These are phyloP conservation scores for Haematococcus lacustris DNA, from an alignment of 139 green algal species.

Conservation along the genomic window DNA sequence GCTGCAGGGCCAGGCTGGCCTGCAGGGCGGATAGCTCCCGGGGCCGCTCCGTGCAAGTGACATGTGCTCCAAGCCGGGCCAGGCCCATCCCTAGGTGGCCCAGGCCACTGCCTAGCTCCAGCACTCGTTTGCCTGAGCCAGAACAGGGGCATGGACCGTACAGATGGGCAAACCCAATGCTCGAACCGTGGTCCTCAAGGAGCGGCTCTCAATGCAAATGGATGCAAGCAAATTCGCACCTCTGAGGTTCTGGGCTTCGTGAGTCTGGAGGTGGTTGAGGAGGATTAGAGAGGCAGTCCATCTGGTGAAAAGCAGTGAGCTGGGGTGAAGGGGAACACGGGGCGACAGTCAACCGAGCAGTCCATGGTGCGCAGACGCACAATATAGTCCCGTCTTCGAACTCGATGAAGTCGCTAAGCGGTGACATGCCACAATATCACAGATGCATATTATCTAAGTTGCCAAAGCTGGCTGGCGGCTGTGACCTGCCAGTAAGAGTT, in stretches of 20 bases:
- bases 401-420: conserved; percentile 11
- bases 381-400: conserved; percentile 9
- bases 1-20: neutral
- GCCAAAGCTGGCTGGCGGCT: too few species aligned
- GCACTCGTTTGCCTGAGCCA: conserved; percentile 3
- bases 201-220: neutral
- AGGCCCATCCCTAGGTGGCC: conserved; percentile 10
- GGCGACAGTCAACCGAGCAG: too few species aligned
- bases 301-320: too few species aligned
- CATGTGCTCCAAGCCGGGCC: neutral
- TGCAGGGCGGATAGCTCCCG: conserved; percentile 2
- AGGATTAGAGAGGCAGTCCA: conserved; percentile 8
- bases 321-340: too few species aligned
- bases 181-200: too few species aligned
- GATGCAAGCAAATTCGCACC: neutral
- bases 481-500: too few species aligned
- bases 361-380: too few species aligned
- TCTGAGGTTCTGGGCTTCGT: neutral
- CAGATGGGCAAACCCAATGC: neutral
- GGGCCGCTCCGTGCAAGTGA: conserved; percentile 9
- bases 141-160: neutral
- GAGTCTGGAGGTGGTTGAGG: conserved; percentile 5
- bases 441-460: too few species aligned
- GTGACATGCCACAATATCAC: too few species aligned
- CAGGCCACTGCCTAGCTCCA: conserved; percentile 12